phyloP scores from a whole-genome alignment of 371 early-diverging fungal genomes.

The Syncephalastrum sp. region DNA sequence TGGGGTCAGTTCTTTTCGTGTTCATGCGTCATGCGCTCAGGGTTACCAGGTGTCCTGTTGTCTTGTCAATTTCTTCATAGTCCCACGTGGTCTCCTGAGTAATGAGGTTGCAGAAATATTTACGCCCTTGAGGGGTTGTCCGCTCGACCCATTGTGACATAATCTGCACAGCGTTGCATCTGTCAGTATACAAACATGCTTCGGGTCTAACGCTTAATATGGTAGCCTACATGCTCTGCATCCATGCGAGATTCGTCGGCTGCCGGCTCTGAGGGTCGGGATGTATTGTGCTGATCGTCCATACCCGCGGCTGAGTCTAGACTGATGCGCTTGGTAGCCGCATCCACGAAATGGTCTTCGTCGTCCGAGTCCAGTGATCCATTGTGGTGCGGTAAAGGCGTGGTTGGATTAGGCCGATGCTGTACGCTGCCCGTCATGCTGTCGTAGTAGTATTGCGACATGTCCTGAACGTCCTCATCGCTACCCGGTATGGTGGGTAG shows the following conservation, averaged over 20 bases:
- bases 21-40: background rate
- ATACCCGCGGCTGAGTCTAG: background rate
- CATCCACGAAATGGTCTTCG: conserved; percentile 5
- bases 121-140: conserved; percentile 54
- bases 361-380: conserved; percentile 12
- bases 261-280: background rate
- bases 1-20: background rate
- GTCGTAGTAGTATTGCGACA: conserved; percentile 10
- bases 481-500: too few relatives aligned
- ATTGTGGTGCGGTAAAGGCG: conserved; percentile 3
- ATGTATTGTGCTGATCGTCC: background rate
- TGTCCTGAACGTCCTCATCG: too few relatives aligned
- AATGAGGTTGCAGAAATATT: conserved; percentile 72
- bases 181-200: conserved; percentile 2
- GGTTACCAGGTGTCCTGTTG: conserved; percentile 16
- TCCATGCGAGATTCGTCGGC: conserved; percentile 4
- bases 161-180: conserved; percentile 11
- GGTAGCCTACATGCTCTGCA: conserved; percentile 8
- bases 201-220: background rate
- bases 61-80: conserved; percentile 17
- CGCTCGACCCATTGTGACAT: conserved; percentile 61
- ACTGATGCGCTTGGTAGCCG: conserved; percentile 3
- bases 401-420: conserved; percentile 6
- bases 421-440: conserved; percentile 8
- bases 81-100: conserved; percentile 77